Base-by-base conservation (phyloP, 345 rosid species). In the Heritiera littoralis region DNA sequence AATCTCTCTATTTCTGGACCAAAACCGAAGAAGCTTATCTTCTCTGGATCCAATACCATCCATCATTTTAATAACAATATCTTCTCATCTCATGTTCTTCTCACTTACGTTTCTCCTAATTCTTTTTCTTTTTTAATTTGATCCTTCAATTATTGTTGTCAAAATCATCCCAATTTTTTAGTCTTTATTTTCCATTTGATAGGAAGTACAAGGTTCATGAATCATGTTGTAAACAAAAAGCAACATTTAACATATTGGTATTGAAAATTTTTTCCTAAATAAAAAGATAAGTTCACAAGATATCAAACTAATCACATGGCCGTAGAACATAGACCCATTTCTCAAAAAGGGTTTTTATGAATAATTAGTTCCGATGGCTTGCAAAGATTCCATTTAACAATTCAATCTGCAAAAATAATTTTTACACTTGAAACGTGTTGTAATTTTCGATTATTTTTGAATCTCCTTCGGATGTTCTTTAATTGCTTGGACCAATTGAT, bases 21-120 rank as follows among this genome's bases (percentile, higher is more conserved):
- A 71, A 68, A 30, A 30, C 14, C 41, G 0, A 11, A 61, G 23
- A 61, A 30, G 79, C 82, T 76, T 71, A 83, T 81, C 86, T 78
- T 74, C 84, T 69, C 81, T 85, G 49, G 78, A 79, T 81, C 86
- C 87, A 77, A 84, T 81, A 61, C 81, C 52, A 40, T 63, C 32
- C 23, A 40, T 56, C 72, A 65, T 6, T 6, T 43, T 43, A 43
- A 41, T 41, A 41, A 41, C 43, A 41, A 3, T 41, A 80, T 78
- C 87, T 71, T 82, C 70, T 46, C 84, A 41, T 76, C 79, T 77
- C 81, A 80, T 81, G 84, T 82, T 80, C 69, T 66, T 75, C 52
- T 38, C 73, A 7, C 9, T 52, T 46, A 56, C 28, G 4, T 43
- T 23, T 30, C 56, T 66, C 6, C 41, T 11, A 61, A 28, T 23